phyloP scores from a whole-genome alignment of 2,329 filamentous ascomycete species.

The Grosmannia huntii region DNA sequence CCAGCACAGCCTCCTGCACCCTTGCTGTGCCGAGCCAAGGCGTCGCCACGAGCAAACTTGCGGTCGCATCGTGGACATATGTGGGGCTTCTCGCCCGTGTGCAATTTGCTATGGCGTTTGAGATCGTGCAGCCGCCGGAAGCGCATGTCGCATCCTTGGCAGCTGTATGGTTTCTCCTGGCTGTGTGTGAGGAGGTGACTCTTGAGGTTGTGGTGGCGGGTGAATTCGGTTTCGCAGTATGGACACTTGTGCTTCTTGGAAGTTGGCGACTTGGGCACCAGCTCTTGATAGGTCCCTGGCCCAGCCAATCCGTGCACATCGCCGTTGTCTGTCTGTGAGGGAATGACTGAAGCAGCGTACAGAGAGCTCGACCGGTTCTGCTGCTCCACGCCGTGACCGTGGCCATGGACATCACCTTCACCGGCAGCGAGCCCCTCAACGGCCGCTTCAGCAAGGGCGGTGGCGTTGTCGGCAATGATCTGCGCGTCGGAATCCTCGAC shows the following conservation, averaged over 20 bases:
- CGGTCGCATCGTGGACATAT: conserved; percentile 90
- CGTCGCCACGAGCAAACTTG: conserved; percentile 90
- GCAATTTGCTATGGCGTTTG: conserved; percentile 91
- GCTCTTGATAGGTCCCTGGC: conserved; percentile 17
- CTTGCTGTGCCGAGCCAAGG: conserved; percentile 87
- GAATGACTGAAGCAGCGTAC: neutral
- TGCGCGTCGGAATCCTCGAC: conserved; percentile 4
- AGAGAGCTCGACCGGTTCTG: neutral
- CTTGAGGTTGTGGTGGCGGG: conserved; percentile 92
- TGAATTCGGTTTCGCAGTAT: conserved; percentile 94
- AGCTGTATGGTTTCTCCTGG: conserved; percentile 95
- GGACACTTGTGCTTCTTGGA: conserved; percentile 94
- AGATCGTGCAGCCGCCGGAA: conserved; percentile 89
- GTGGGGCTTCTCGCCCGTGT: conserved; percentile 91
- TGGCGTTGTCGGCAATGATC: neutral
- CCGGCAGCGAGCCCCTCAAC: conserved; percentile 11
- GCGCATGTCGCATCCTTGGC: conserved; percentile 81
- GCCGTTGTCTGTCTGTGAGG: neutral
- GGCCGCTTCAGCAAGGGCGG: conserved; percentile 22
- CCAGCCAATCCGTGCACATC: neutral
- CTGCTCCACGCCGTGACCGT: neutral
- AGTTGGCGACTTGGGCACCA: conserved; percentile 56
- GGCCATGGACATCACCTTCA: neutral
- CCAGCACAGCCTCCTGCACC: conserved; percentile 92
- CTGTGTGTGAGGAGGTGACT: conserved; percentile 95